Evolutionary conservation across 306 rosid species (phyloP).

Genomic region (Geum urbanum): DNA sequence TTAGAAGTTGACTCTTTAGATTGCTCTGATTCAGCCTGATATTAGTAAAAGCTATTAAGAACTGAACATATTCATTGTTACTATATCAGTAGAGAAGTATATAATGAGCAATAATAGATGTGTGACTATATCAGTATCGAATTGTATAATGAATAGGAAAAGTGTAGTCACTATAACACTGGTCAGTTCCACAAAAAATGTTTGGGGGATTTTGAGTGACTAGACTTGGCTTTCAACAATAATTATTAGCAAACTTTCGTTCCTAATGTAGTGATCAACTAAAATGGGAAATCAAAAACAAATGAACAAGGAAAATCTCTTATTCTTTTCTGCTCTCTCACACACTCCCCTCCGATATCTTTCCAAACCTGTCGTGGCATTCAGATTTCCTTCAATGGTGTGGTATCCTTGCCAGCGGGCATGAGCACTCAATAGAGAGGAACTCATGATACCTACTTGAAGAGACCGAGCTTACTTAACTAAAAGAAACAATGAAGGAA

Average conservation of each 20-base stretch:
- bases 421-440: background rate
- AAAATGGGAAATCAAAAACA: background rate
- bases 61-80: slow-evolving; percentile 5
- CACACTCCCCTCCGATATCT: too few species aligned
- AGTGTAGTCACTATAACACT: background rate
- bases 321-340: background rate
- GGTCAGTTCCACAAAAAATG: background rate
- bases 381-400: background rate
- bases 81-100: too few species aligned
- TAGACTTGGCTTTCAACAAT: too few species aligned
- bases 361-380: background rate
- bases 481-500: background rate
- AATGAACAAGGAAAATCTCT: background rate
- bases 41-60: slow-evolving; percentile 14
- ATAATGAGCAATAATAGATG: too few species aligned
- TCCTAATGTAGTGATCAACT: background rate
- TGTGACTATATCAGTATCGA: slow-evolving; percentile 12
- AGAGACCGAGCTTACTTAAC: background rate
- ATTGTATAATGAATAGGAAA: slow-evolving; percentile 12
- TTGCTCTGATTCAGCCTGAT: slow-evolving; percentile 58
- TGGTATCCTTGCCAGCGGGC: background rate
- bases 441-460: background rate
- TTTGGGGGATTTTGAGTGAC: background rate
- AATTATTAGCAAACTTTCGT: too few species aligned
- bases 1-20: slow-evolving; percentile 56